A percentile compares a stretch with the other conserved stretches of the same genome.
These are phyloP conservation scores for Flaveria sonorensis DNA, from an alignment of 129 eudicot genomes.

Conservation along the genomic window DNA sequence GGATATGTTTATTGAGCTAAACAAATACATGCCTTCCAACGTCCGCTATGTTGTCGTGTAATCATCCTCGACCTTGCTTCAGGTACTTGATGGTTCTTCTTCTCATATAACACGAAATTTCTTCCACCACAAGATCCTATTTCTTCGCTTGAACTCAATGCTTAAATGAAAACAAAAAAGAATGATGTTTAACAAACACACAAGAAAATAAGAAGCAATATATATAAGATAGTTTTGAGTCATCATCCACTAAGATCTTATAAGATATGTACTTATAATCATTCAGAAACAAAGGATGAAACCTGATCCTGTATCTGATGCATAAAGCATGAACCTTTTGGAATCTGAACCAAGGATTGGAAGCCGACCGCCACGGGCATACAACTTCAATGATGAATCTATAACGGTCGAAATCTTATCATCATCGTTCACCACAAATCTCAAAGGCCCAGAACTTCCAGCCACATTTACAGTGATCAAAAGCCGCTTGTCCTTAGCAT, in stretches of 20 bases:
- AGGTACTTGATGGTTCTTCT: slow-evolving; percentile 28
- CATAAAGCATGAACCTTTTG: slow-evolving; percentile 46
- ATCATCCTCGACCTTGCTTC: slow-evolving; percentile 36
- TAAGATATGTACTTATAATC: background rate
- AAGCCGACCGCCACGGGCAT: slow-evolving; percentile 58
- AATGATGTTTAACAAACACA: too few relatives aligned
- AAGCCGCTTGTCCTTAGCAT: slow-evolving; percentile 30
- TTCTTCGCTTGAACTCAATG: slow-evolving; percentile 42
- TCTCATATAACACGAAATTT: slow-evolving; percentile 58
- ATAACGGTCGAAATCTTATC: slow-evolving; percentile 48
- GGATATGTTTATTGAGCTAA: slow-evolving; percentile 21
- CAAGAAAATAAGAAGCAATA: background rate
- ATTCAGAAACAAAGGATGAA: background rate
- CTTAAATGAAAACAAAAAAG: slow-evolving; percentile 21
- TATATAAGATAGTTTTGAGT: background rate
- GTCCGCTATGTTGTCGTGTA: slow-evolving; percentile 33
- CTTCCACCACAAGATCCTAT: slow-evolving; percentile 58
- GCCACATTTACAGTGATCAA: slow-evolving; percentile 53
- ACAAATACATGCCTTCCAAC: slow-evolving; percentile 52
- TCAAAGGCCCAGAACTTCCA: slow-evolving; percentile 63
- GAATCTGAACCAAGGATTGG: slow-evolving; percentile 52
- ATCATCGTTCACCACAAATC: slow-evolving; percentile 48
- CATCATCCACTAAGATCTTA: background rate
- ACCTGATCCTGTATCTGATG: slow-evolving; percentile 42
- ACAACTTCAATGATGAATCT: slow-evolving; percentile 45